Base-by-base conservation (phyloP, 106 monocot genomes). In the Dendrobium nobile region DNA sequence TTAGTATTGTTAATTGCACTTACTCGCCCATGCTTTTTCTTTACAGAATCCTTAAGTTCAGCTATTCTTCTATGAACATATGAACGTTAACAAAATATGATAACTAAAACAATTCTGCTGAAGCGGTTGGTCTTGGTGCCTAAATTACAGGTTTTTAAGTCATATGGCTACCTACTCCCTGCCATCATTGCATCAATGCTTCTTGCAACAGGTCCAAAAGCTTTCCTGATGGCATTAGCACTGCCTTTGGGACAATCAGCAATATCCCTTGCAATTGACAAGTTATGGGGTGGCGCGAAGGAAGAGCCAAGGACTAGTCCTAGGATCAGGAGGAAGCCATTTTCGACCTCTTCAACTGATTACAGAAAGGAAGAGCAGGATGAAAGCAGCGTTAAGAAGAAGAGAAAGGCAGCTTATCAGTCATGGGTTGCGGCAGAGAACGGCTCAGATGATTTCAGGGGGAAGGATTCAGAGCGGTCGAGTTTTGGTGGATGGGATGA, bases 401-500 rank as follows among this genome's bases (percentile, higher is more conserved):
- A 72, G 27, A 67, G 47, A 47, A 65, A 64, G 31, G 77, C 47
- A n/a, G 79, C 81, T 20, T 92, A 92, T 77, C 84, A 82, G 72
- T 86, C 96, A 20, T 87, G 89, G 89, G 88, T 45, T 59, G 78
- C 89, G 27, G 51, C 74, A 2, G 77, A 75, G 40, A 72, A 67
- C 15, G 40, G 33, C 4, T 37, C 20, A 13, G 40, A 72, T 72
- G 40, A 72, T 37, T 4, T 9, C 37, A 72, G n/a, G 22, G 64
- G 8, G 6, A 26, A n/a, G 24, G 8, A 9, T 64, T 64, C 64
- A 24, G 24, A 15, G 1, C 72, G 15, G 0, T 3, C 78, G 9
- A 58, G 78, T 81, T 93, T 86, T 78, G 96, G 93, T 51, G 96
- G 96, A 79, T 96, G 93, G 96, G 93, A 96, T 78, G 93, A 93